These are phyloP conservation scores for Fusarium floridanum DNA, from an alignment of 2,329 filamentous ascomycete species.

Conservation along the genomic window DNA sequence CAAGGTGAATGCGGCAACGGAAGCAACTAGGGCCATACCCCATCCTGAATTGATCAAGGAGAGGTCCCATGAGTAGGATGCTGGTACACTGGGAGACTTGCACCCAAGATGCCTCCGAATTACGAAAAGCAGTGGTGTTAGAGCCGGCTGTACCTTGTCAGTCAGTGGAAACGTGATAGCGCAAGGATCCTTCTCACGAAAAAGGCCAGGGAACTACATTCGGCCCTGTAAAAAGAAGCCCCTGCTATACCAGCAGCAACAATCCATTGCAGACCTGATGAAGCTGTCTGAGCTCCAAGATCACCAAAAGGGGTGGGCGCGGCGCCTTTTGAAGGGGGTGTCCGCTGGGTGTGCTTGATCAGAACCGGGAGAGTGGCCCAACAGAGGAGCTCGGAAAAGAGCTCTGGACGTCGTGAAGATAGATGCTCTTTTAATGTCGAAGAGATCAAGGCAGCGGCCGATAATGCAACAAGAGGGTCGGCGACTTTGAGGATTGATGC, in stretches of 20 bases:
- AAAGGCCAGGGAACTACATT: slow-evolving; percentile 10
- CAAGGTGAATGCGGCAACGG: slow-evolving; percentile 34
- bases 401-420: slow-evolving; percentile 40
- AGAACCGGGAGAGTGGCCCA: slow-evolving; percentile 49
- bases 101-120: slow-evolving; percentile 12
- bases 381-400: slow-evolving; percentile 51
- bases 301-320: background rate
- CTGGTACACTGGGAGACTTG: background rate
- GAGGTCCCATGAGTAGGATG: background rate
- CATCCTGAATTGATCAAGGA: slow-evolving; percentile 2
- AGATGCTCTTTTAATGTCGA: slow-evolving; percentile 38
- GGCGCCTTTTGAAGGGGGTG: rapidly evolving
- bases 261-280: slow-evolving; percentile 19
- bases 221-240: slow-evolving; percentile 33
- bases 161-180: background rate
- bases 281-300: background rate
- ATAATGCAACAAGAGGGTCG: slow-evolving; percentile 9
- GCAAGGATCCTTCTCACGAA: slow-evolving; percentile 16
- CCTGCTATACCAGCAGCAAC: slow-evolving; percentile 13
- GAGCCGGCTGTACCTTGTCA: slow-evolving; percentile 31
- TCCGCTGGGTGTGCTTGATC: slow-evolving; percentile 8
- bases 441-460: slow-evolving; percentile 44
- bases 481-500: background rate
- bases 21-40: background rate
- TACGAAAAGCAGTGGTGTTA: slow-evolving; percentile 42